phyloP scores from a whole-genome alignment of 2,329 filamentous ascomycete species.

The Beauveria medogensis region DNA sequence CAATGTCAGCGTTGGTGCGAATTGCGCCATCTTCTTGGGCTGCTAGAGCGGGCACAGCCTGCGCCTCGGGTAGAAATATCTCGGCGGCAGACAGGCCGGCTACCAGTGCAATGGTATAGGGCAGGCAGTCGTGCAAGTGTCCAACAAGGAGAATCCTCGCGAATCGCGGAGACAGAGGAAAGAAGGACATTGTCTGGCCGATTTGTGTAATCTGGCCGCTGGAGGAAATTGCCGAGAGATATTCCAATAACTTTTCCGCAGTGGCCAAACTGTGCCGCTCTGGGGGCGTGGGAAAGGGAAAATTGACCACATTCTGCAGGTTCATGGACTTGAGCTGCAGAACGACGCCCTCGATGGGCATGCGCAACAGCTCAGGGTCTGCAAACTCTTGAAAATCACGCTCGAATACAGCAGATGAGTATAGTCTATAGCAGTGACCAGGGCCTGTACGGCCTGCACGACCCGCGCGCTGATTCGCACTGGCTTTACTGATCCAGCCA shows the following conservation, averaged over 20 bases:
- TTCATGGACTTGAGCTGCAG: slow-evolving; percentile 94
- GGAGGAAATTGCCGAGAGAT: slow-evolving; percentile 70
- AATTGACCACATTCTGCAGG: slow-evolving; percentile 81
- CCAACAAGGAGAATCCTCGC: slow-evolving; percentile 87
- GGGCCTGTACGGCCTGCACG: slow-evolving; percentile 93
- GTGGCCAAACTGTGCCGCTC: slow-evolving; percentile 66
- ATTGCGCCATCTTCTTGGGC: slow-evolving; percentile 39
- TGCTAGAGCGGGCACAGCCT: slow-evolving; percentile 55
- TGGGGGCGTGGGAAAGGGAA: slow-evolving; percentile 91
- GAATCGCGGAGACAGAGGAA: slow-evolving; percentile 84
- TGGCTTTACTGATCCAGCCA: slow-evolving; percentile 96
- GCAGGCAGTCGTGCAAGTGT: slow-evolving; percentile 71
- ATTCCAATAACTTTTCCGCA: slow-evolving; percentile 78
- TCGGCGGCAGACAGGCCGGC: slow-evolving; percentile 83
- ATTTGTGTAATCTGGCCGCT: slow-evolving; percentile 69
- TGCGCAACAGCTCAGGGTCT: slow-evolving; percentile 80
- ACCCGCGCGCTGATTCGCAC: slow-evolving; percentile 82
- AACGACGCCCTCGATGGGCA: slow-evolving; percentile 87
- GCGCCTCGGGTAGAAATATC: slow-evolving; percentile 74
- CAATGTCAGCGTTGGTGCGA: slow-evolving; percentile 58
- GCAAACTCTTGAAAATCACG: slow-evolving; percentile 80
- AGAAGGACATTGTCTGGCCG: slow-evolving; percentile 76
- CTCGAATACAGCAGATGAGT: slow-evolving; percentile 90
- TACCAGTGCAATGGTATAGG: slow-evolving; percentile 81
- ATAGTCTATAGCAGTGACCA: slow-evolving; percentile 90